These are phyloP conservation scores for Lagerstroemia speciosa DNA, from an alignment of 345 rosid species.

Conservation along the genomic window DNA sequence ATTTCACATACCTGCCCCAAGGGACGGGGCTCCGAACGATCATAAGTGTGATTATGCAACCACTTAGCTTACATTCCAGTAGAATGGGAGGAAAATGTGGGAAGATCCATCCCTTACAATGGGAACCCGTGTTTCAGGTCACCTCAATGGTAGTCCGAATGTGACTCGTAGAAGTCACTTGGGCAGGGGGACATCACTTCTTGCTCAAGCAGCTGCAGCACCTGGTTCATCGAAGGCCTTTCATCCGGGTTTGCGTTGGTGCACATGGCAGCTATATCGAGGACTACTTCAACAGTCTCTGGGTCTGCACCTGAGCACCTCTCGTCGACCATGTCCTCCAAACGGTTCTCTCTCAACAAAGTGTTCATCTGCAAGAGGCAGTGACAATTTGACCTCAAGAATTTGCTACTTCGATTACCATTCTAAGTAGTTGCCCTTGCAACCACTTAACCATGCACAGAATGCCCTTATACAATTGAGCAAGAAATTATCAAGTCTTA, in stretches of 20 bases:
- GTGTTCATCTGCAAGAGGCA: constrained; percentile 64
- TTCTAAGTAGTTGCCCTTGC: too few species aligned
- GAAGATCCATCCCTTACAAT: not conserved
- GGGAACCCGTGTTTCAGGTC: not conserved
- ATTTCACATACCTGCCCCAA: too few species aligned
- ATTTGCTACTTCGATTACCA: not conserved
- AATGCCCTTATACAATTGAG: not conserved
- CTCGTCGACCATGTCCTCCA: constrained; percentile 67
- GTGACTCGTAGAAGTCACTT: constrained; percentile 78
- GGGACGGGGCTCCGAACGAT: too few species aligned
- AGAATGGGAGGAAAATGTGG: not conserved
- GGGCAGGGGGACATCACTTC: constrained; percentile 90
- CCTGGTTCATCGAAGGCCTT: constrained; percentile 83
- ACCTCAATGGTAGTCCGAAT: constrained; percentile 57
- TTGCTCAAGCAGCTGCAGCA: constrained; percentile 79
- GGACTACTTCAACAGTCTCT: constrained; percentile 69
- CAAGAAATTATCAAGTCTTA: constrained; percentile 21
- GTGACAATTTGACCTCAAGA: not conserved
- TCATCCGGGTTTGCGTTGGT: constrained; percentile 75
- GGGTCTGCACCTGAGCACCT: constrained; percentile 48
- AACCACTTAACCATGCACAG: not conserved
- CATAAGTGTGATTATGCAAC: not conserved
- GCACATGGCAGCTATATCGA: constrained; percentile 76
- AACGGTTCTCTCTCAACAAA: constrained; percentile 53
- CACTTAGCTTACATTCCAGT: not conserved